Evolutionary conservation across 371 early-diverging fungal genomes (phyloP).

Genomic region (Cokeromyces recurvatus): DNA sequence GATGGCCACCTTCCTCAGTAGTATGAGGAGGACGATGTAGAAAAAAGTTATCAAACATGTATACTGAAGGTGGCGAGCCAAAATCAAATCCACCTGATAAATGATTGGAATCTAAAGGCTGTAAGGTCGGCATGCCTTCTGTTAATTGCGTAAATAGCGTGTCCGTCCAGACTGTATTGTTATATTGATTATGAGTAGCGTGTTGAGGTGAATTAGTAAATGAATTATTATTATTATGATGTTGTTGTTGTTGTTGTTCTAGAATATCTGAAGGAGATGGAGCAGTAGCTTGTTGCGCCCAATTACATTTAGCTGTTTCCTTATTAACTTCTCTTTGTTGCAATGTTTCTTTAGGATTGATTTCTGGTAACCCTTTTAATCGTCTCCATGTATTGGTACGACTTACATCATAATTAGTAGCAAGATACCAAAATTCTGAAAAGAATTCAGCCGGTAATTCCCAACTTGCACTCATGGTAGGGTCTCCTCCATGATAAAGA

Average conservation of each 20-base stretch:
- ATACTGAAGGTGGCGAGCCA: conserved; percentile 10
- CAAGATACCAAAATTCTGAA: conserved; percentile 47
- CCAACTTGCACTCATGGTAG: conserved; percentile 54
- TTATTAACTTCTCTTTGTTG: neutral
- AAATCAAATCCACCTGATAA: conserved; percentile 23
- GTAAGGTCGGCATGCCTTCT: conserved; percentile 21
- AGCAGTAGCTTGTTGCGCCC: neutral
- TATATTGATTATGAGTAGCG: too few relatives aligned
- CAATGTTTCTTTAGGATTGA: conserved; percentile 1
- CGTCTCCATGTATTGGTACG: conserved; percentile 37
- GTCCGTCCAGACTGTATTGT: conserved; percentile 17
- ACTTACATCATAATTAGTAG: conserved; percentile 30
- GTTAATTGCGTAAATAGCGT: conserved; percentile 21
- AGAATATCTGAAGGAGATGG: neutral
- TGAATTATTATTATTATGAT: neutral
- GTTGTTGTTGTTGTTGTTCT: neutral
- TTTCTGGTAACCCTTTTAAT: conserved; percentile 31
- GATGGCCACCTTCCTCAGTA: conserved; percentile 3
- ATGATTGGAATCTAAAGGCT: conserved; percentile 19
- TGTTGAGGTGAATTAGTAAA: too few relatives aligned
- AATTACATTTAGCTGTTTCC: neutral
- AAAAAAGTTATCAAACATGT: neutral
- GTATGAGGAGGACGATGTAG: neutral
- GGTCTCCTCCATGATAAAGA: conserved; percentile 54
- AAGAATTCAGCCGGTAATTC: conserved; percentile 54